Evolutionary conservation across 192 early-diverging fungal genomes (phyloP).

Genomic region (Dimargaris xerosporica): DNA sequence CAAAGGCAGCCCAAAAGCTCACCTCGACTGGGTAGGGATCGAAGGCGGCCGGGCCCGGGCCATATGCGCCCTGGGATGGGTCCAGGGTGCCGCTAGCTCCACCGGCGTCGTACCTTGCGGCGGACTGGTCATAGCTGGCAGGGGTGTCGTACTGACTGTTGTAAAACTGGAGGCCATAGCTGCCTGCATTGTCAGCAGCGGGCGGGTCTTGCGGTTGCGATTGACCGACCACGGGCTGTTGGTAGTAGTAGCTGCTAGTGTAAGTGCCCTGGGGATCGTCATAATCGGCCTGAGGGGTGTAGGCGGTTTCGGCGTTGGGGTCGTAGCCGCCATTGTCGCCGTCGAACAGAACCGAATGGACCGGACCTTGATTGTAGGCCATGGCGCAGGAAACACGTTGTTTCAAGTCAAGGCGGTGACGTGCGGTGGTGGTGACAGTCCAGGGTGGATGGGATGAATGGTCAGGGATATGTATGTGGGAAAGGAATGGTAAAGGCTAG

Average conservation of each 20-base stretch:
- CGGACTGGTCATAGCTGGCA: background rate
- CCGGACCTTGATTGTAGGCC: slow-evolving; percentile 7
- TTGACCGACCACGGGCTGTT: background rate
- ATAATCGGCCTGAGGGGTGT: background rate
- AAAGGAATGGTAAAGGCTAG: no score
- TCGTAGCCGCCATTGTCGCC: background rate
- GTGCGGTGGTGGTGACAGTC: no score
- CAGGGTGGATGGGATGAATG: no score
- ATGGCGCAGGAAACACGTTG: no score
- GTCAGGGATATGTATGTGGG: no score
- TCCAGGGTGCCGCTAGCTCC: background rate
- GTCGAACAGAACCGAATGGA: slow-evolving; percentile 7
- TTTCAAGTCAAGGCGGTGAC: no score
- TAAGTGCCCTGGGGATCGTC: background rate
- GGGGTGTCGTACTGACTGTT: background rate
- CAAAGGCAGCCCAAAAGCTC: slow-evolving; percentile 57
- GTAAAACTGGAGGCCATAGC: background rate
- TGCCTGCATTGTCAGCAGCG: background rate
- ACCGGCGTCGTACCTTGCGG: background rate
- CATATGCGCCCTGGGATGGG: background rate
- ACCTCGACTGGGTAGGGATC: slow-evolving; percentile 25
- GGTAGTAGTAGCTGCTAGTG: background rate
- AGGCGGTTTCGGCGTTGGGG: background rate
- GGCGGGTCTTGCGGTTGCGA: background rate
- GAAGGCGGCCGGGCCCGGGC: background rate